phyloP scores from a whole-genome alignment of 2,329 filamentous ascomycete species.

The Stagonosporopsis cucurbitacearum region DNA sequence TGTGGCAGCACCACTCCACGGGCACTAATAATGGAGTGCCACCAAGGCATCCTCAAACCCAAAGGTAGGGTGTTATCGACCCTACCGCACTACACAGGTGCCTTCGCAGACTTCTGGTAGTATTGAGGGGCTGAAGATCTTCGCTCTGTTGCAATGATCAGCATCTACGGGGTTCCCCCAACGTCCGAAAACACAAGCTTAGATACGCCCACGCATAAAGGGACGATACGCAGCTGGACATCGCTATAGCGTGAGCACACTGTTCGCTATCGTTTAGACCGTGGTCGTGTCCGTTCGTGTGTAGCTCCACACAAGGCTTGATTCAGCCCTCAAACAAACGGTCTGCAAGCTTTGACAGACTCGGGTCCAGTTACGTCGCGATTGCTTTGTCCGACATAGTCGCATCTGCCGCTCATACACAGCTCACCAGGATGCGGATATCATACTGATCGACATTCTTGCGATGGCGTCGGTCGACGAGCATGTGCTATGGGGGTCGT shows the following conservation, averaged over 20 bases:
- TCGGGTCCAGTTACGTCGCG: background rate
- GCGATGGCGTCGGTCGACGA: slow-evolving; percentile 11
- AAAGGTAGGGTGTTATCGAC: slow-evolving; percentile 2
- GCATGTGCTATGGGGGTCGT: slow-evolving; percentile 8
- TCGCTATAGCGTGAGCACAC: background rate
- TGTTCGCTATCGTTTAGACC: slow-evolving; percentile 7
- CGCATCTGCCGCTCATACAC: background rate
- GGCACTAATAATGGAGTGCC: slow-evolving; percentile 23
- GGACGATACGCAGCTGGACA: slow-evolving; percentile 1
- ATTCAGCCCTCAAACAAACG: slow-evolving; percentile 21
- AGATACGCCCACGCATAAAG: slow-evolving; percentile 9
- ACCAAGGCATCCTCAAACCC: slow-evolving; percentile 4
- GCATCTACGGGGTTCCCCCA: slow-evolving; percentile 30
- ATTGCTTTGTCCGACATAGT: background rate
- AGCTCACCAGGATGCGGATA: slow-evolving; percentile 7
- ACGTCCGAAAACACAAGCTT: slow-evolving; percentile 27
- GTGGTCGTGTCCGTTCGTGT: slow-evolving; percentile 17
- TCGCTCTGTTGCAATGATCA: slow-evolving; percentile 23
- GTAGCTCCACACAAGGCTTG: slow-evolving; percentile 13
- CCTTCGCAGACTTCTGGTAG: background rate
- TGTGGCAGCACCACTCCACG: slow-evolving; percentile 17
- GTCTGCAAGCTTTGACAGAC: slow-evolving; percentile 4
- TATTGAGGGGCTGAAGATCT: slow-evolving; percentile 25
- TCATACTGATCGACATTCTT: slow-evolving; percentile 12
- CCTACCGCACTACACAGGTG: background rate